Conservation (phyloP, 805 yeast species). For the Candida patagonica region DNA sequence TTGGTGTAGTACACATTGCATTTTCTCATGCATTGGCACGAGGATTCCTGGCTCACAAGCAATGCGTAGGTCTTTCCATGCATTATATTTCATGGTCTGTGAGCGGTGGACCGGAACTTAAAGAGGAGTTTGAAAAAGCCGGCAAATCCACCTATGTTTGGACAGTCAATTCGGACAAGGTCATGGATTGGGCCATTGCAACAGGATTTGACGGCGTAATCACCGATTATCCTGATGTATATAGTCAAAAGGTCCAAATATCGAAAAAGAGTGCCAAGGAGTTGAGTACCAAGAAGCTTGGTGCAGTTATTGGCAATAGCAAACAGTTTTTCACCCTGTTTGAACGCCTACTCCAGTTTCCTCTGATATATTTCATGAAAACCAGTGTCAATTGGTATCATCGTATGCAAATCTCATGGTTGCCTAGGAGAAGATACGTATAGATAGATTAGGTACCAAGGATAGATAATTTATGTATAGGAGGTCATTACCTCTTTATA, state of each 20-base stretch:
- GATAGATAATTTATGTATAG: too few species aligned
- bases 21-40: conserved; percentile 30
- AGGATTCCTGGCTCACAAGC: conserved; percentile 34
- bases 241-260: conserved; percentile 6
- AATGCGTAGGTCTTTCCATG: conserved; percentile 50
- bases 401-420: too few species aligned
- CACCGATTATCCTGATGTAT: conserved; percentile 29
- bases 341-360: background rate
- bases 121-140: conserved; percentile 26
- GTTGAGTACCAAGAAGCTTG: conserved; percentile 6
- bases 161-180: conserved; percentile 39
- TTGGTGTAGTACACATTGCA: conserved; percentile 31
- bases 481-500: too few species aligned
- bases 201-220: conserved; percentile 33
- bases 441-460: too few species aligned
- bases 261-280: conserved; percentile 9
- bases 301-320: conserved; percentile 8
- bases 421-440: too few species aligned
- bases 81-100: conserved; percentile 36
- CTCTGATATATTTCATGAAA: background rate
- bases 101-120: conserved; percentile 25
- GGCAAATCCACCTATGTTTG: conserved; percentile 38
- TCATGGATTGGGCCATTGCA: conserved; percentile 31
- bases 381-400: too few species aligned
- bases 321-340: background rate